phyloP scores from a whole-genome alignment of 768 basidiomycete species.

The Boletus rufocinnamomeus region DNA sequence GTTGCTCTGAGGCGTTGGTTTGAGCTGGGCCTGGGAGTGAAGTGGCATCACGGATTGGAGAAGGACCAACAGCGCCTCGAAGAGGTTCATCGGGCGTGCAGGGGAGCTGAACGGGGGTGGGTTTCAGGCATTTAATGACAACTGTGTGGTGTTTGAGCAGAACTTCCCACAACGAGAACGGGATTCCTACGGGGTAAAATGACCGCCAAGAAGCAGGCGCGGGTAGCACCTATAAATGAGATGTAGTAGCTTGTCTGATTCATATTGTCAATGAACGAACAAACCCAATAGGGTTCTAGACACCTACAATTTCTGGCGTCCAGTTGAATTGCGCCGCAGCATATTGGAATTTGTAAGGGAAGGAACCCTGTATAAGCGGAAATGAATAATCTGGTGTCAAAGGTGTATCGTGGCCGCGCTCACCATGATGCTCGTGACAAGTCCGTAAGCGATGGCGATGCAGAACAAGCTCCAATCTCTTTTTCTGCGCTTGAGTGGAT shows the following conservation, averaged over 20 bases:
- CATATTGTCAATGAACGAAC: neutral
- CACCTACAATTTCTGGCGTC: slow-evolving; percentile 61
- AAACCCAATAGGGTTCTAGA: neutral
- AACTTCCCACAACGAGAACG: neutral
- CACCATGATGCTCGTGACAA: slow-evolving; percentile 46
- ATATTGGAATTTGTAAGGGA: slow-evolving; percentile 64
- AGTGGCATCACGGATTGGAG: slow-evolving; percentile 6
- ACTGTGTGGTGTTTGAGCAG: slow-evolving; percentile 38
- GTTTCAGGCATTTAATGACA: slow-evolving; percentile 54
- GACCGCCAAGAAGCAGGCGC: slow-evolving; percentile 56
- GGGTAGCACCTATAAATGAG: slow-evolving; percentile 51
- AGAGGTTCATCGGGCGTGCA: slow-evolving; percentile 22
- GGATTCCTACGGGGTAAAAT: slow-evolving; percentile 59
- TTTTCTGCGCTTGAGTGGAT: slow-evolving; percentile 42
- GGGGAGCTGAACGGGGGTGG: slow-evolving; percentile 32
- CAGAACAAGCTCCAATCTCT: slow-evolving; percentile 70
- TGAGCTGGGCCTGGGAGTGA: slow-evolving; percentile 2
- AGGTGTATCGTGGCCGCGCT: slow-evolving; percentile 26
- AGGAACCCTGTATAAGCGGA: slow-evolving; percentile 49
- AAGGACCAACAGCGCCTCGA: neutral
- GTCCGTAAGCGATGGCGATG: slow-evolving; percentile 54
- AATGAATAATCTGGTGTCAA: neutral
- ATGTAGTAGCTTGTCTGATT: slow-evolving; percentile 73
- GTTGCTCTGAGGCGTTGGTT: slow-evolving; percentile 6
- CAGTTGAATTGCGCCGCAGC: slow-evolving; percentile 61